Evolutionary conservation across 495 filamentous ascomycete genomes (phyloP).

Genomic region (Penicillium cosmopolitanum): DNA sequence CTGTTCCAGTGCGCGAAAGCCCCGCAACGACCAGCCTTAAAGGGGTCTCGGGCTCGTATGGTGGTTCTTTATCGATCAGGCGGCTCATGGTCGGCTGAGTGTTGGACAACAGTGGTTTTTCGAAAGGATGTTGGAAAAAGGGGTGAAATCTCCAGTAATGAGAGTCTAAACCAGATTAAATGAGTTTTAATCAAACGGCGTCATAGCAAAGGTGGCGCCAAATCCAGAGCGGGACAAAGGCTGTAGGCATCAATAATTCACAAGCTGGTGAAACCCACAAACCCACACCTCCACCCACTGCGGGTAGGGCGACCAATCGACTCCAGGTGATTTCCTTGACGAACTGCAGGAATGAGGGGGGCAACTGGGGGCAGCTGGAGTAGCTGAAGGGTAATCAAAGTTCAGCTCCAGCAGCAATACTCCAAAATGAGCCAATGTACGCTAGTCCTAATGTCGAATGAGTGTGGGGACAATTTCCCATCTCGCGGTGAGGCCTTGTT

Average conservation of each 20-base stretch:
- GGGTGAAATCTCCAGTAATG: background rate
- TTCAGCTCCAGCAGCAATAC: background rate
- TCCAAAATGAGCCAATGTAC: background rate
- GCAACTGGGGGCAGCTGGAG: background rate
- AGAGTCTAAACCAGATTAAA: background rate
- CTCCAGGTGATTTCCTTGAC: background rate
- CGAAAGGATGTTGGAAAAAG: background rate
- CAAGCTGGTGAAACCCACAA: conserved; percentile 3
- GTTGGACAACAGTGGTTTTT: background rate
- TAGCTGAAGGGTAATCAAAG: background rate
- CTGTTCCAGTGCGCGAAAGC: conserved; percentile 11
- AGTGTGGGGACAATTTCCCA: background rate
- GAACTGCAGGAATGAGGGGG: background rate
- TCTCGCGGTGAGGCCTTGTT: background rate
- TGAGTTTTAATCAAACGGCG: background rate
- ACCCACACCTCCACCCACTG: conserved; percentile 1
- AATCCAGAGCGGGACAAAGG: background rate
- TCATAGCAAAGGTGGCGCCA: background rate
- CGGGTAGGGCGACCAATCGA: conserved; percentile 8
- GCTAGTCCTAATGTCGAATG: background rate
- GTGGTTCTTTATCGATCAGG: conserved; percentile 5
- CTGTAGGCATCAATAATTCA: conserved; percentile 8
- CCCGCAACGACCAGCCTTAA: conserved; percentile 8
- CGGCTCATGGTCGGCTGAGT: background rate
- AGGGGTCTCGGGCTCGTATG: conserved; percentile 7